Evolutionary conservation across 106 monocot genomes (phyloP).

Genomic region (Vanilla planifolia): DNA sequence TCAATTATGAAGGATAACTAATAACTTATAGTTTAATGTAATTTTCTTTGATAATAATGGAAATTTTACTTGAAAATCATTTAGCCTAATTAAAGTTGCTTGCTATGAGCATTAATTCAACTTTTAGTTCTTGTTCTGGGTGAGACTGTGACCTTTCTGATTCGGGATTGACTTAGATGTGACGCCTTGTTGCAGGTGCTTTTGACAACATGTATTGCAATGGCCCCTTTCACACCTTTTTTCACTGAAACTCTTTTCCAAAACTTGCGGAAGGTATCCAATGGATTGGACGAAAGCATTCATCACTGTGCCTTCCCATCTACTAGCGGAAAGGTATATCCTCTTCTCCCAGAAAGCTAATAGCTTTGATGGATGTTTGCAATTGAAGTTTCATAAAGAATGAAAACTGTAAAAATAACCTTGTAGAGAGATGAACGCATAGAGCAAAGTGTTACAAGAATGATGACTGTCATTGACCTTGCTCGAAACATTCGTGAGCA

Average conservation of each 20-base stretch:
- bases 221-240: constrained; percentile 99
- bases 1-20: too few species aligned
- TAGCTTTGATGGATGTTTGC: background rate
- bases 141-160: too few species aligned
- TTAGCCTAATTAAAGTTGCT: background rate
- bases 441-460: constrained; percentile 94
- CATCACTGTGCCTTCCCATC: constrained; percentile 87
- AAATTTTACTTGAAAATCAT: too few species aligned
- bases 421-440: constrained; percentile 88
- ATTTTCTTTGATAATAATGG: too few species aligned
- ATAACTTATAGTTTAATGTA: too few species aligned
- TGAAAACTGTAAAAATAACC: background rate
- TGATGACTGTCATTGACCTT: constrained; percentile 99
- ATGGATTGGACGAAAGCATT: constrained; percentile 71
- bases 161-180: background rate
- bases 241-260: constrained; percentile 94
- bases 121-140: too few species aligned
- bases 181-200: constrained; percentile 51
- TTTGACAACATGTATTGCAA: constrained; percentile 79
- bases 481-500: constrained; percentile 91
- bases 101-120: background rate
- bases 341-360: background rate
- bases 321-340: constrained; percentile 53
- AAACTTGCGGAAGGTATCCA: constrained; percentile 67
- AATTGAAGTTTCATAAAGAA: background rate